Conservation (phyloP, 2,329 filamentous ascomycete genomes). For the Epichloe gansuensis region DNA sequence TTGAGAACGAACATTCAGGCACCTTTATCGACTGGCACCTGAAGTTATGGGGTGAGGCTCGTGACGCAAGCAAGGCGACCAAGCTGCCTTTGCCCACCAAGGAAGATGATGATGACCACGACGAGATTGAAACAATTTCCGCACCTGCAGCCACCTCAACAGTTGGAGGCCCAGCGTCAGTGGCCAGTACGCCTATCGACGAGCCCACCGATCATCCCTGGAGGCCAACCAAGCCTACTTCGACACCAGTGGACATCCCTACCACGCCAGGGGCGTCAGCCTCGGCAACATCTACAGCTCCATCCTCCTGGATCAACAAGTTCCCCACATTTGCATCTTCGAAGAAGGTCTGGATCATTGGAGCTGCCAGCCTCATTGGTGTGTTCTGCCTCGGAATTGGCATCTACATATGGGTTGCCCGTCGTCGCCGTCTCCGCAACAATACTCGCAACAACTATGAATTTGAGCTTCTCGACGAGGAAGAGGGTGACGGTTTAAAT, state of each 20-base stretch:
- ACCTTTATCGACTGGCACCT: constrained; percentile 84
- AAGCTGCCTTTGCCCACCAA: constrained; percentile 72
- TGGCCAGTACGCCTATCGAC: constrained; percentile 26
- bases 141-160: constrained; percentile 19
- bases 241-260: background rate
- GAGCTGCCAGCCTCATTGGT: constrained; percentile 70
- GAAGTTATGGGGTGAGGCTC: constrained; percentile 84
- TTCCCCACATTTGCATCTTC: constrained; percentile 86
- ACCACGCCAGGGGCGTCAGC: background rate
- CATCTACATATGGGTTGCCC: constrained; percentile 70
- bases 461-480: constrained; percentile 83
- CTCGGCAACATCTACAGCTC: constrained; percentile 17
- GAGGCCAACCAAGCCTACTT: constrained; percentile 41
- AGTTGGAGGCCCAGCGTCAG: constrained; percentile 34
- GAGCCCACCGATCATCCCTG: constrained; percentile 52
- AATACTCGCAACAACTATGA: constrained; percentile 75
- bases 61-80: constrained; percentile 60
- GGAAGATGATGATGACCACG: constrained; percentile 74
- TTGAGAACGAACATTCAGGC: constrained; percentile 64
- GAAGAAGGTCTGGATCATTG: constrained; percentile 88
- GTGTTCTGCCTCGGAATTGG: constrained; percentile 72
- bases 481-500: constrained; percentile 51
- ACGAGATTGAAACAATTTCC: constrained; percentile 40
- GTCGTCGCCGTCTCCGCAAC: constrained; percentile 63
- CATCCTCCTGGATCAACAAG: constrained; percentile 67